These are phyloP conservation scores for Kregervanrija delftensis DNA, from an alignment of 805 yeast genomes.

Conservation along the genomic window DNA sequence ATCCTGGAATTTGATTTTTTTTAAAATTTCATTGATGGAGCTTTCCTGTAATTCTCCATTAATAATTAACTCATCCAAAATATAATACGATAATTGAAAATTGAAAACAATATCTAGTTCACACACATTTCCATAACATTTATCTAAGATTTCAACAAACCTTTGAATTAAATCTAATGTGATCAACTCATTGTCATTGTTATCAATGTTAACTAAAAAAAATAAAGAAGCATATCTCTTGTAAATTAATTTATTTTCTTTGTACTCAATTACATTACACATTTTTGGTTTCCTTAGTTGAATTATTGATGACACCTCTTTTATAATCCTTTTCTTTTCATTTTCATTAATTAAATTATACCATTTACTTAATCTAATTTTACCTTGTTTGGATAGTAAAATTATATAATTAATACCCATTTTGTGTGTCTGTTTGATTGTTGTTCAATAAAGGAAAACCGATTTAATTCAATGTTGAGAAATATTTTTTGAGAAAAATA, in stretches of 20 bases:
- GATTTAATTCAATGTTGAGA: too few relatives aligned
- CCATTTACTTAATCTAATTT: slow-evolving; percentile 92
- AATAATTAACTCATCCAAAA: slow-evolving; percentile 80
- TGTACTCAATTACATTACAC: slow-evolving; percentile 91
- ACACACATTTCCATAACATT: slow-evolving; percentile 90
- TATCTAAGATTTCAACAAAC: slow-evolving; percentile 95
- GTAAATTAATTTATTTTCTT: slow-evolving; percentile 79
- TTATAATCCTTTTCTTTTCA: slow-evolving; percentile 75
- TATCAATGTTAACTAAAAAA: slow-evolving; percentile 80
- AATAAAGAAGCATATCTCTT: slow-evolving; percentile 90
- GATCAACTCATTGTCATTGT: slow-evolving; percentile 78
- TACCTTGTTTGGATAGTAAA: slow-evolving; percentile 89
- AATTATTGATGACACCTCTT: slow-evolving; percentile 81
- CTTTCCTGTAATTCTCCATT: slow-evolving; percentile 87
- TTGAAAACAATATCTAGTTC: slow-evolving; percentile 96
- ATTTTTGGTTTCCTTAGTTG: slow-evolving; percentile 83
- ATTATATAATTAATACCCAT: slow-evolving; percentile 80
- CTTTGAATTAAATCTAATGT: slow-evolving; percentile 85
- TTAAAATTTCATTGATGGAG: slow-evolving; percentile 70
- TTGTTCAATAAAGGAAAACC: background rate
- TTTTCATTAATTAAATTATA: slow-evolving; percentile 75
- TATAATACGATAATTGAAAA: slow-evolving; percentile 87
- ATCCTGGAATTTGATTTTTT: slow-evolving; percentile 77
- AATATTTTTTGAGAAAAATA: too few relatives aligned
- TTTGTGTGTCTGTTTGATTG: background rate